Conservation (phyloP, 2,329 filamentous ascomycete genomes). For the Colletotrichum orchidophilum region DNA sequence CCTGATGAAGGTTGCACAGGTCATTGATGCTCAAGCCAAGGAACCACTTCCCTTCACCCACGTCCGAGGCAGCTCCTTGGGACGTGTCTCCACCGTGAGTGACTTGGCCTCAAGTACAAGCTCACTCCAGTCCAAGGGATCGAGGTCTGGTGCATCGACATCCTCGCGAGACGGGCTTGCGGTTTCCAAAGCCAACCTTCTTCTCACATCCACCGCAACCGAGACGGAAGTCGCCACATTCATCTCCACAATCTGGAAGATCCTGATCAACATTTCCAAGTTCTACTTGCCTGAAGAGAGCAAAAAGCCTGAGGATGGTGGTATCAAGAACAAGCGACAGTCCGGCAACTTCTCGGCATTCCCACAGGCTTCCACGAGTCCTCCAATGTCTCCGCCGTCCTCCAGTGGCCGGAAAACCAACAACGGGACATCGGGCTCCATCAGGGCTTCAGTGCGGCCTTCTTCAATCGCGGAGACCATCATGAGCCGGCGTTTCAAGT, state of each 20-base stretch:
- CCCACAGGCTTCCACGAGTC: slow-evolving; percentile 32
- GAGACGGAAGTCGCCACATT: slow-evolving; percentile 64
- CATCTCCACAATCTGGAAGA: slow-evolving; percentile 61
- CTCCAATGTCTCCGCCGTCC: slow-evolving; percentile 30
- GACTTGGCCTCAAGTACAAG: slow-evolving; percentile 6
- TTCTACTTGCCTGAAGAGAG: slow-evolving; percentile 56
- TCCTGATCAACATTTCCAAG: slow-evolving; percentile 54
- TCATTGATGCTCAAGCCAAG: slow-evolving; percentile 56
- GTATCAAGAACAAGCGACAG: slow-evolving; percentile 6
- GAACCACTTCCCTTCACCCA: slow-evolving; percentile 50
- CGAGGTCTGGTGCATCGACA: neutral
- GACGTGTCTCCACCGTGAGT: slow-evolving; percentile 34
- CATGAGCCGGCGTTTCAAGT: slow-evolving; percentile 43
- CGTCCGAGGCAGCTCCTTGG: slow-evolving; percentile 46
- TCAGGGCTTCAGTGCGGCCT: slow-evolving; percentile 37
- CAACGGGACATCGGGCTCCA: slow-evolving; percentile 9
- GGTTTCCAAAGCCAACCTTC: slow-evolving; percentile 64
- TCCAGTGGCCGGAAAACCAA: neutral
- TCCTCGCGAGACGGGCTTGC: slow-evolving; percentile 38
- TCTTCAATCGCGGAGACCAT: slow-evolving; percentile 47
- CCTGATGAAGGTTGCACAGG: slow-evolving; percentile 66
- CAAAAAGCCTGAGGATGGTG: neutral
- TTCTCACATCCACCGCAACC: slow-evolving; percentile 64
- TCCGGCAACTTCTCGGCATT: slow-evolving; percentile 44
- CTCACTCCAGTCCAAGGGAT: slow-evolving; percentile 18